A percentile compares a stretch with the other conserved stretches of the same genome.
These are phyloP conservation scores for Blastocystis sp. DNA, from an alignment of 352 stramenopile species.

Conservation along the genomic window DNA sequence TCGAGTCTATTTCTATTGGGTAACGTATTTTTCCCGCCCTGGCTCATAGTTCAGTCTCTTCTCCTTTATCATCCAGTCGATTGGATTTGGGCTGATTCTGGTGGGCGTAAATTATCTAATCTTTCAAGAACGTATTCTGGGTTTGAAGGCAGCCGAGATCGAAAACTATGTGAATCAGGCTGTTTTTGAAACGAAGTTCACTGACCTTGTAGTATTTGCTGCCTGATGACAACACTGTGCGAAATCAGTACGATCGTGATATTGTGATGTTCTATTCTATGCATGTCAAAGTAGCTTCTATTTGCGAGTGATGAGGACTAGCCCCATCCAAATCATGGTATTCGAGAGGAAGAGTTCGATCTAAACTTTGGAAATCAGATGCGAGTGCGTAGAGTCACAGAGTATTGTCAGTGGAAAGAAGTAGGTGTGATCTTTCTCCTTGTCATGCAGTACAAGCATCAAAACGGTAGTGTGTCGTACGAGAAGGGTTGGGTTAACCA, in stretches of 20 bases:
- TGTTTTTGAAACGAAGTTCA: background rate
- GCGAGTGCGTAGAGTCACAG: slow-evolving; percentile 16
- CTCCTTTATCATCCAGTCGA: background rate
- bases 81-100: slow-evolving; percentile 34
- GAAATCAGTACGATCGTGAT: slow-evolving; percentile 38
- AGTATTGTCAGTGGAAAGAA: slow-evolving; percentile 59
- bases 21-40: too few relatives aligned
- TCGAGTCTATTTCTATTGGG: background rate
- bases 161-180: slow-evolving; percentile 53
- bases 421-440: background rate
- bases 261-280: slow-evolving; percentile 45
- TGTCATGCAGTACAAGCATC: background rate
- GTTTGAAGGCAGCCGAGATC: background rate
- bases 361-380: slow-evolving; percentile 57
- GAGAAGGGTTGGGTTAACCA: slow-evolving; percentile 33
- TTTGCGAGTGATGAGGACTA: background rate
- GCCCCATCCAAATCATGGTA: slow-evolving; percentile 8
- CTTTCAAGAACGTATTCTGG: slow-evolving; percentile 31
- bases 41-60: background rate
- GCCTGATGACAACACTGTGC: background rate
- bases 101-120: slow-evolving; percentile 50
- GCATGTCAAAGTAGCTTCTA: background rate
- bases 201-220: slow-evolving; percentile 12
- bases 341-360: slow-evolving; percentile 58
- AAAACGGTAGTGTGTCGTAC: background rate